Conservation (phyloP, 352 stramenopile genomes). For the Thalassiosira delicatula region DNA sequence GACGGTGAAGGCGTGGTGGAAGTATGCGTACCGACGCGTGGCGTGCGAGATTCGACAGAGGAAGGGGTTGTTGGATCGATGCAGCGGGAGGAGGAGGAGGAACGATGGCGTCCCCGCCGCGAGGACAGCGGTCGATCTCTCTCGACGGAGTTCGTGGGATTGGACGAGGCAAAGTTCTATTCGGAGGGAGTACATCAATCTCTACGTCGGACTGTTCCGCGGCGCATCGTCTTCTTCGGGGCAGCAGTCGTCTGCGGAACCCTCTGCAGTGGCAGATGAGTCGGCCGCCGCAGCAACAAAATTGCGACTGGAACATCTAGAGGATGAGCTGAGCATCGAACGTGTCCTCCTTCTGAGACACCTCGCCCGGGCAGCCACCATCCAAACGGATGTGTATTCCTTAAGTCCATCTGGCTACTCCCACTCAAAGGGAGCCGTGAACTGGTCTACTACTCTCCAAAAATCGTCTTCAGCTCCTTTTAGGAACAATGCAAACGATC, state of each 20-base stretch:
- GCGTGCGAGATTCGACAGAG: conserved; percentile 66
- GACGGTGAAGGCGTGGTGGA: conserved; percentile 78
- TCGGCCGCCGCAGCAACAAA: conserved; percentile 42
- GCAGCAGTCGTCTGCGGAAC: not conserved
- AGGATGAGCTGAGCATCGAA: conserved; percentile 79
- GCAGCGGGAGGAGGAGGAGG: conserved; percentile 8
- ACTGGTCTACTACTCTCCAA: not conserved
- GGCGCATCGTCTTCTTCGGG: not conserved
- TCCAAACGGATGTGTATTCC: conserved; percentile 40
- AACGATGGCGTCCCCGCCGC: conserved; percentile 4
- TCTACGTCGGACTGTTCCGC: conserved; percentile 40
- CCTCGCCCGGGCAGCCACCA: conserved; percentile 46
- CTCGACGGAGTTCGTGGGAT: conserved; percentile 46
- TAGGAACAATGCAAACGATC: not conserved
- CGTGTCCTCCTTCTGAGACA: conserved; percentile 80
- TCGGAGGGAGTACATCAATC: conserved; percentile 77
- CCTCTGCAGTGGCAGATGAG: not conserved
- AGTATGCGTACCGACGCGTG: conserved; percentile 67
- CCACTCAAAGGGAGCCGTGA: not conserved
- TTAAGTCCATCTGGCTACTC: conserved; percentile 23
- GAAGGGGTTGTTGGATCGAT: conserved; percentile 53
- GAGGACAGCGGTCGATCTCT: not conserved
- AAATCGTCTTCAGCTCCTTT: not conserved
- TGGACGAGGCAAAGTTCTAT: conserved; percentile 71
- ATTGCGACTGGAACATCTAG: conserved; percentile 65